Evolutionary conservation across 306 rosid genomes (phyloP), one percentile per base, ranked within the genome.

Genomic region (Glycine soja): DNA sequence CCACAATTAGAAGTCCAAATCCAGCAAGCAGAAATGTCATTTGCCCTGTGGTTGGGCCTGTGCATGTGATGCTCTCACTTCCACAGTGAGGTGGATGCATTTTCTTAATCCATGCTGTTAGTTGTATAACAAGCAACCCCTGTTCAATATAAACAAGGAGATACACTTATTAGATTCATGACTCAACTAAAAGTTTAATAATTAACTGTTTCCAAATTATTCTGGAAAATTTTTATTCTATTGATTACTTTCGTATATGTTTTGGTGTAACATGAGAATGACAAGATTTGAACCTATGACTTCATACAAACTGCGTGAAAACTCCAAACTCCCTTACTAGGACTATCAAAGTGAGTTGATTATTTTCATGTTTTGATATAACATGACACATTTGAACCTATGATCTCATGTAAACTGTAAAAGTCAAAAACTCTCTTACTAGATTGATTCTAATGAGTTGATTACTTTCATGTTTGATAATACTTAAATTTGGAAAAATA

Each of bases 71-170:
- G 34, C 80, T 87, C 62, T 63, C 82, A 1, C 34, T 70, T 61
- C 50, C 86, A 54, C 98, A 95, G 4, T 64, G 54, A 2, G 95
- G 86, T 24, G 98, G 98, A 81, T 95, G 98, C 82, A 92, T 80
- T 16, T 47, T 81, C 80, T 92, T 91, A 16, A 94, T 81, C 50
- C 88, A 87, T 18, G 97, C 93, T 52, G 98, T 94, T 80, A 94
- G 77, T 72, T 91, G 94, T 83, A 94, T 91, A 12, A 85, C 62
- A 70, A 91, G 79, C 77, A 92, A 83, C 7, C 97, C 98, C 98
- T 94, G 81, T 15, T 71, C 69, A 36, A 54, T 74, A 24, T 24
- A 57, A 32, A 6, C 85, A 79, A 1, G 30, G 16, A 43, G 59
- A 61, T 38, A 3, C 19, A 84, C 70, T 6, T 50, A 36, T 62